A percentile compares a stretch with the other conserved stretches of the same genome.
Evolutionary conservation across 345 rosid genomes (phyloP).

Genomic region (Litchi chinensis): DNA sequence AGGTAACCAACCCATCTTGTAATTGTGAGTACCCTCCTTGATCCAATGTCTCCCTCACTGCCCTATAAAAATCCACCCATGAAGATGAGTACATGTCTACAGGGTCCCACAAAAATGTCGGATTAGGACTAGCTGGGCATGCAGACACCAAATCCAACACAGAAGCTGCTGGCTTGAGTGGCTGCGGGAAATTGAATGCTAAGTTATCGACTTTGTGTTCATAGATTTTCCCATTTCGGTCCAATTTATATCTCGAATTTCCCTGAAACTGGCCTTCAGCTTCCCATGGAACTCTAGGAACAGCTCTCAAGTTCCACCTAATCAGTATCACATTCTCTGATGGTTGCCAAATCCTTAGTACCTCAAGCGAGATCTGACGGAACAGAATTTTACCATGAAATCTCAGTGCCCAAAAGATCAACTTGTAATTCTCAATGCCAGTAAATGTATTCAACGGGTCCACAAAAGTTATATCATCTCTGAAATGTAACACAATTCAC

Average conservation of each 20-base stretch:
- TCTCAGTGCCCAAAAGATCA: constrained; percentile 88
- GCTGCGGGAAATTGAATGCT: constrained; percentile 85
- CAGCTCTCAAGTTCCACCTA: constrained; percentile 90
- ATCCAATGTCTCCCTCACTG: constrained; percentile 61
- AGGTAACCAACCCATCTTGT: constrained; percentile 58
- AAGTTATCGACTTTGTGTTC: constrained; percentile 92
- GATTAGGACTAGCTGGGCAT: constrained; percentile 85
- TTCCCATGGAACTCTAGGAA: constrained; percentile 97
- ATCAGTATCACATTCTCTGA: constrained; percentile 89
- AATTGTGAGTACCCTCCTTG: constrained; percentile 39
- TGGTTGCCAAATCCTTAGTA: constrained; percentile 92
- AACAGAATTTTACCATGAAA: constrained; percentile 88
- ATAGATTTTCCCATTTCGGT: constrained; percentile 79
- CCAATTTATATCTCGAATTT: constrained; percentile 85
- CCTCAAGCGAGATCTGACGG: constrained; percentile 77
- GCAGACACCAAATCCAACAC: constrained; percentile 84
- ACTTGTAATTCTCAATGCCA: constrained; percentile 82
- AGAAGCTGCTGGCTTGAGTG: constrained; percentile 68
- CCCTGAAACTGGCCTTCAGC: constrained; percentile 93
- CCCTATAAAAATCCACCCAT: constrained; percentile 70
- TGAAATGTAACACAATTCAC: constrained; percentile 27
- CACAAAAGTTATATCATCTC: constrained; percentile 80
- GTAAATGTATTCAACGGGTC: constrained; percentile 81
- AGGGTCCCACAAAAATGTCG: constrained; percentile 69
- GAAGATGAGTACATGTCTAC: constrained; percentile 62